Percentiles rank a stretch among this genome's conserved stretches.
Evolutionary conservation across 257 asterid genomes (phyloP).

Genomic region (Fraxinus anomala): DNA sequence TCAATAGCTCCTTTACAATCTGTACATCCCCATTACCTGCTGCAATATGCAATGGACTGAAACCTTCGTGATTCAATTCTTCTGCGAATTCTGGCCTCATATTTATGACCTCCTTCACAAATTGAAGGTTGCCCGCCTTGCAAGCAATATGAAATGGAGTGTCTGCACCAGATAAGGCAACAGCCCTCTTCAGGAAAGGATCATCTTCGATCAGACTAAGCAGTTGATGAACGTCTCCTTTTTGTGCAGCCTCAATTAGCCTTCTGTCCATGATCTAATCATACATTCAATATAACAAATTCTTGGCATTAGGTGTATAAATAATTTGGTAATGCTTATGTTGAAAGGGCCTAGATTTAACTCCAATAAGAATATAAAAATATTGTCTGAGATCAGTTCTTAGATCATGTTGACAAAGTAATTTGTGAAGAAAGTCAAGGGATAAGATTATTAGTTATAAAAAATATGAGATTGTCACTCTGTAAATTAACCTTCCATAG

Average conservation of each 20-base stretch:
- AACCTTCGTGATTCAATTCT: slow-evolving; percentile 28
- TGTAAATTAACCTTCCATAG: neutral
- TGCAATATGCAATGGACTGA: slow-evolving; percentile 30
- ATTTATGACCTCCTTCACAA: slow-evolving; percentile 23
- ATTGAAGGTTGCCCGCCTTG: slow-evolving; percentile 18
- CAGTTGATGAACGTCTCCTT: slow-evolving; percentile 24
- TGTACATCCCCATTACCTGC: slow-evolving; percentile 26
- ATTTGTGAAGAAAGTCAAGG: neutral
- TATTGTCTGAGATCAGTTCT: neutral
- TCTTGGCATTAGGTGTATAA: neutral
- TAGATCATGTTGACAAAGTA: neutral
- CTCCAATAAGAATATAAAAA: neutral
- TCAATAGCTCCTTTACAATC: slow-evolving; percentile 21
- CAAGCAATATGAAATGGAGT: slow-evolving; percentile 32
- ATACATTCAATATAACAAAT: neutral
- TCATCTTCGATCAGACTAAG: slow-evolving; percentile 21
- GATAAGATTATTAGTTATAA: neutral
- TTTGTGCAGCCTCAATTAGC: slow-evolving; percentile 8
- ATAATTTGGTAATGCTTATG: neutral
- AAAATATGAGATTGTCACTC: neutral
- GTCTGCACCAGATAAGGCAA: slow-evolving; percentile 9
- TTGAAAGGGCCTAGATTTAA: neutral
- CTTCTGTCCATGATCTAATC: slow-evolving; percentile 11
- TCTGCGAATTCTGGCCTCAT: neutral
- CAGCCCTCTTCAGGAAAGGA: slow-evolving; percentile 20